Percentiles rank a stretch among this genome's conserved stretches.
Conservation (phyloP, 371 early-diverging fungal genomes). For the Mucor piriformis region DNA sequence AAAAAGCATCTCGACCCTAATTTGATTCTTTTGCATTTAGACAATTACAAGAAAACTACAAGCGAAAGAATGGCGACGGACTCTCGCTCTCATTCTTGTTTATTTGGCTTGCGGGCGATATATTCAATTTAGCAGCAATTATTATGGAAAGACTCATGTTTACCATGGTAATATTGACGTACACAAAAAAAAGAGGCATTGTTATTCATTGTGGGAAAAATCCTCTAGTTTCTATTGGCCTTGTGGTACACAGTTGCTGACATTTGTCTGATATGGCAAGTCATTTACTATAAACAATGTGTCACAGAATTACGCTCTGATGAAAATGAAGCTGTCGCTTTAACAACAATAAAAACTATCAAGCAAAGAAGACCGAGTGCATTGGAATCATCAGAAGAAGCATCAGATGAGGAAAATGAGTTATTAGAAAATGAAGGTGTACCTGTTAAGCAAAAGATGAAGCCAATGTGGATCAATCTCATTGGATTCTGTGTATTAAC, state of each 20-base stretch:
- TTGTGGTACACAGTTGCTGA: slow-evolving; percentile 44
- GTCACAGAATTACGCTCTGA: slow-evolving; percentile 24
- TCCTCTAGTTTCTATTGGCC: slow-evolving; percentile 29
- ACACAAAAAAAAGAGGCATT: not conserved
- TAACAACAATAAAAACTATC: not conserved
- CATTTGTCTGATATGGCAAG: slow-evolving; percentile 46
- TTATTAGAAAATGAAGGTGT: not conserved
- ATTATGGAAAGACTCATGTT: slow-evolving; percentile 67
- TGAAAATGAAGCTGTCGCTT: slow-evolving; percentile 21
- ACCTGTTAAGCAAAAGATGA: not conserved
- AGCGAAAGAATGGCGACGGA: slow-evolving; percentile 51
- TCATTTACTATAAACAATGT: slow-evolving; percentile 45
- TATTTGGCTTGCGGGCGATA: slow-evolving; percentile 78
- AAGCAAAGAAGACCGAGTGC: slow-evolving; percentile 6
- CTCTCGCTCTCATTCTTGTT: slow-evolving; percentile 65
- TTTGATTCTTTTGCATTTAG: slow-evolving; percentile 25
- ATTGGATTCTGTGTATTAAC: slow-evolving; percentile 11
- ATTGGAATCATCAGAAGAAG: not conserved
- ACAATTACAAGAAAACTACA: slow-evolving; percentile 59
- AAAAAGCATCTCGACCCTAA: not conserved
- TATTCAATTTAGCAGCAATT: slow-evolving; percentile 72
- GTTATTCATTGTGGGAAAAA: not conserved
- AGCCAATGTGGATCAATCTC: slow-evolving; percentile 12
- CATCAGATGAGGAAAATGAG: not conserved
- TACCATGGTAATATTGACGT: slow-evolving; percentile 49